Conservation (phyloP, 805 yeast species). For the Candida koratica region DNA sequence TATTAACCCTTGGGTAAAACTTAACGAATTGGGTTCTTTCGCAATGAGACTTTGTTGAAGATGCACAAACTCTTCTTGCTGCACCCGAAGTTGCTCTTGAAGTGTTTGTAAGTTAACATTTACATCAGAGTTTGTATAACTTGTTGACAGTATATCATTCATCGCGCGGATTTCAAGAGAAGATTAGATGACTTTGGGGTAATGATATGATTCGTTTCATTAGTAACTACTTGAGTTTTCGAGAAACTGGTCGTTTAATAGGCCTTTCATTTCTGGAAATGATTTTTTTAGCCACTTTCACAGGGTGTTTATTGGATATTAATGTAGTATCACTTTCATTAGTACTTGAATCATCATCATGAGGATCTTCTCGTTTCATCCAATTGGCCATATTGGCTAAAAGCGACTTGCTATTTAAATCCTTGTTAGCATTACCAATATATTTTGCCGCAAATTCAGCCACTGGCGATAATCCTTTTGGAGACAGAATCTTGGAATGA, state of each 20-base stretch:
- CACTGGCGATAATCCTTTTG: constrained; percentile 48
- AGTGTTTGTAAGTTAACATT: constrained; percentile 11
- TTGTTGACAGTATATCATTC: constrained; percentile 3
- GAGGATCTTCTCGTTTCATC: constrained; percentile 34
- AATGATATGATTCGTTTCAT: neutral
- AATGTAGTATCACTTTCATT: constrained; percentile 17
- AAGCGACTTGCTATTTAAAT: constrained; percentile 32
- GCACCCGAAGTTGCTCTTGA: constrained; percentile 25
- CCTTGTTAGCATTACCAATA: constrained; percentile 51
- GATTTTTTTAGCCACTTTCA: constrained; percentile 7
- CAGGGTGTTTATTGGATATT: constrained; percentile 11
- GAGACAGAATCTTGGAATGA: constrained; percentile 5
- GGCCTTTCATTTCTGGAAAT: constrained; percentile 8
- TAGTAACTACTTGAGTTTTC: constrained; percentile 8
- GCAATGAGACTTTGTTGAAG: constrained; percentile 24
- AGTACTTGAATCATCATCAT: constrained; percentile 27
- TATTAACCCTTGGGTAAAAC: constrained; percentile 74
- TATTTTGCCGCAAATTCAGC: constrained; percentile 63
- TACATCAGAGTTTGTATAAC: neutral
- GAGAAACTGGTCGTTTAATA: constrained; percentile 16
- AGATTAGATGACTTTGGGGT: neutral
- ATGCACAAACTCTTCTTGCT: constrained; percentile 28
- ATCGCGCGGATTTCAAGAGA: neutral
- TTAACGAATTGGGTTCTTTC: constrained; percentile 39
- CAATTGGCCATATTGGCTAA: constrained; percentile 41